A percentile compares a stretch with the other conserved stretches of the same genome.
phyloP scores from a whole-genome alignment of 345 rosid species.

The Hibiscus tridactylites region DNA sequence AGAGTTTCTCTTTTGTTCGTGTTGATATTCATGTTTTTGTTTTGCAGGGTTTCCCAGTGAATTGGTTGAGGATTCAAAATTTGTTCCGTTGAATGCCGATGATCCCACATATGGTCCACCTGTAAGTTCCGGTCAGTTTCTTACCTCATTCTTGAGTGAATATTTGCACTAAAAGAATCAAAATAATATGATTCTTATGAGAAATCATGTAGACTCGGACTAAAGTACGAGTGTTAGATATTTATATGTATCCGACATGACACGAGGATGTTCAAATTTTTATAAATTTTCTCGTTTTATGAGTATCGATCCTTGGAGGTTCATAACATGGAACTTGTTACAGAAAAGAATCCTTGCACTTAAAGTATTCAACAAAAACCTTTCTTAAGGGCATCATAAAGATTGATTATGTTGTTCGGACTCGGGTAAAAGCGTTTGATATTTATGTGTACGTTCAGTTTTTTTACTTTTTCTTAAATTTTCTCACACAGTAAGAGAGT shows the following conservation, averaged over 20 bases:
- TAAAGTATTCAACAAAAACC: neutral
- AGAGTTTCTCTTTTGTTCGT: neutral
- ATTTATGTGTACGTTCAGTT: neutral
- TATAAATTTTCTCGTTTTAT: neutral
- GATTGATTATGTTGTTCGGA: neutral
- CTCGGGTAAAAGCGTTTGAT: neutral
- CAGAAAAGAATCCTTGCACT: neutral
- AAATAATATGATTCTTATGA: neutral
- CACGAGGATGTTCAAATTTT: neutral
- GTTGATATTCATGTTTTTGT: neutral
- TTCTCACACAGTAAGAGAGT: neutral
- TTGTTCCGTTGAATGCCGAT: slow-evolving; percentile 66
- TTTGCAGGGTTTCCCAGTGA: slow-evolving; percentile 43
- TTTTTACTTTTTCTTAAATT: too few relatives aligned
- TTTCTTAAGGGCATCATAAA: neutral
- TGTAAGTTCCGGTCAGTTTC: slow-evolving; percentile 57
- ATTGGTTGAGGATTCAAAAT: slow-evolving; percentile 60
- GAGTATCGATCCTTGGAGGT: neutral
- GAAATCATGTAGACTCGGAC: neutral
- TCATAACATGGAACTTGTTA: neutral
- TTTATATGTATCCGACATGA: neutral
- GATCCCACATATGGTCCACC: slow-evolving; percentile 78
- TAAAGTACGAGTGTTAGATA: neutral
- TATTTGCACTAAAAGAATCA: neutral
- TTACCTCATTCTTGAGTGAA: neutral